Evolutionary conservation across 2,329 filamentous ascomycete species (phyloP).

Genomic region (Botrytis paeoniae): DNA sequence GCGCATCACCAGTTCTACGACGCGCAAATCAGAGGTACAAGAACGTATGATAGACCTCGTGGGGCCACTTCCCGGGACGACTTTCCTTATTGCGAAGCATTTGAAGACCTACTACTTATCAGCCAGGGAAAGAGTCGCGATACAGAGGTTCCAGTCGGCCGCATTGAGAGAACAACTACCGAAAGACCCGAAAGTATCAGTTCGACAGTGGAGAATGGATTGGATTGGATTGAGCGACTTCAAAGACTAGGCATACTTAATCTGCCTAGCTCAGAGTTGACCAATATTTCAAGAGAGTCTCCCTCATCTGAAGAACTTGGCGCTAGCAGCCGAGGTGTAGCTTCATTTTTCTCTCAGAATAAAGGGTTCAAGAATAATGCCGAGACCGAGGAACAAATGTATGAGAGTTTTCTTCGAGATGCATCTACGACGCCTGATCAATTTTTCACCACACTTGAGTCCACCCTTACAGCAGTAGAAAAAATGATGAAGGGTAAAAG

Average conservation of each 20-base stretch:
- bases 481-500: slow-evolving; percentile 6
- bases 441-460: slow-evolving; percentile 8
- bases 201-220: neutral
- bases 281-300: neutral
- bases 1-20: neutral
- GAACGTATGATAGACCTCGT: too few species aligned
- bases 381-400: slow-evolving; percentile 36
- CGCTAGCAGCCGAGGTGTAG: neutral
- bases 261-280: neutral
- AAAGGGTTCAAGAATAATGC: slow-evolving; percentile 2
- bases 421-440: slow-evolving; percentile 8
- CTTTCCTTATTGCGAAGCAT: slow-evolving; percentile 34
- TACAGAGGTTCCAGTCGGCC: neutral
- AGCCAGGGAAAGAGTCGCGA: slow-evolving; percentile 19
- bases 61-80: slow-evolving; percentile 10
- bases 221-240: slow-evolving; percentile 26
- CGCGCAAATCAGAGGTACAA: neutral
- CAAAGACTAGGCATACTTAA: slow-evolving; percentile 15
- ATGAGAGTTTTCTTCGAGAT: slow-evolving; percentile 28
- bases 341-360: neutral
- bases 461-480: slow-evolving; percentile 6
- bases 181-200: neutral
- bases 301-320: neutral
- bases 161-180: neutral
- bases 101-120: slow-evolving; percentile 35